Conservation (phyloP, 169 alveolate genomes). For the Toxoplasma gondii region DNA sequence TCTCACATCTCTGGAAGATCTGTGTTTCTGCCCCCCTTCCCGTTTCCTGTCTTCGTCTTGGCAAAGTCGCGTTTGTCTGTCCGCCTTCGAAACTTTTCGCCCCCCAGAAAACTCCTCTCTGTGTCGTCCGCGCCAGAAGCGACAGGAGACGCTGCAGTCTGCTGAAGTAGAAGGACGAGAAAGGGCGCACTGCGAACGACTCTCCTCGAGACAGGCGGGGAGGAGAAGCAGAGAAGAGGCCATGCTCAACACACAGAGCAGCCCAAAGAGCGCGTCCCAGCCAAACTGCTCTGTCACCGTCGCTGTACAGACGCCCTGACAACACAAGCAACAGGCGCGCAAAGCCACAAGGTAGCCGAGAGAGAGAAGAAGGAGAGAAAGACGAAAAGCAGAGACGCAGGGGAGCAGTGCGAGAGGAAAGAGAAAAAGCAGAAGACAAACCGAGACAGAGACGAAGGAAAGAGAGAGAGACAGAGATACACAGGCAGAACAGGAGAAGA, state of each 20-base stretch:
- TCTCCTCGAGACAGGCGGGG: slow-evolving; percentile 59
- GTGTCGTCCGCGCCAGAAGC: no score
- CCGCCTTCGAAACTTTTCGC: no score
- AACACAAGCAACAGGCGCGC: not conserved
- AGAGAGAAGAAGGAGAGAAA: not conserved
- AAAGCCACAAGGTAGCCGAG: not conserved
- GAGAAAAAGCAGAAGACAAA: no score
- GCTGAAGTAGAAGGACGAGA: not conserved
- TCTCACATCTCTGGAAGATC: no score
- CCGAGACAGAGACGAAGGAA: not conserved
- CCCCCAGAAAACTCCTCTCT: no score
- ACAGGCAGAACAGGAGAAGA: not conserved
- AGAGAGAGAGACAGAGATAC: not conserved
- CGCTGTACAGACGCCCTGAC: slow-evolving; percentile 73
- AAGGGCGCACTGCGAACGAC: not conserved
- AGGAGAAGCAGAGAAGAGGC: slow-evolving; percentile 58
- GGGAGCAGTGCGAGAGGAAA: not conserved
- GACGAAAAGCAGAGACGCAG: not conserved
- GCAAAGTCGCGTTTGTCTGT: no score
- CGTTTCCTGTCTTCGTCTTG: no score
- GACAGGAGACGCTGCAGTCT: no score
- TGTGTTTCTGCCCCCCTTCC: no score
- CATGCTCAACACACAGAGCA: slow-evolving; percentile 57
- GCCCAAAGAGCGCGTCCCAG: slow-evolving; percentile 73
- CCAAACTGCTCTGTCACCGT: slow-evolving; percentile 72